Evolutionary conservation across 2,329 filamentous ascomycete genomes (phyloP), one percentile per base, ranked within the genome.

Genomic region (Monosporascus sp.): DNA sequence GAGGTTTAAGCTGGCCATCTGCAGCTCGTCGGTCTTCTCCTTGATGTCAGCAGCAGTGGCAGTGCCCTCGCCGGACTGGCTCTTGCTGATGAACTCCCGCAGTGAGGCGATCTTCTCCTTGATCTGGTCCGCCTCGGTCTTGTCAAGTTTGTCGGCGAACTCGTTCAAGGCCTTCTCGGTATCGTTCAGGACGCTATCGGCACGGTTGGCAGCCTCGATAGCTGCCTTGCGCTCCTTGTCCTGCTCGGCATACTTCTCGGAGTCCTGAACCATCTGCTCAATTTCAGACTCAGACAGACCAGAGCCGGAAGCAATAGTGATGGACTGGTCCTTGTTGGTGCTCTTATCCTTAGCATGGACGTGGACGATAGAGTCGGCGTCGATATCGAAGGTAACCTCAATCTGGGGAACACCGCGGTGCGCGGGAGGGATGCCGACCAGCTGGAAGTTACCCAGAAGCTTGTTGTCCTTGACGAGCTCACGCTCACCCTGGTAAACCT

Each of bases 401-500:
- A 97, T 82, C 75, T 97, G 93, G 60, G 93, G 93, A 57, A 97
- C 91, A 80, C 92, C 92, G 73, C 92, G 91, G 81, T 95, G 92
- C 53, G 93, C 93, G 65, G 93, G 93, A 54, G 93, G 93, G 58
- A 97, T 97, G 61, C 93, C 93, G 67, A 96, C 91, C 64, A 97
- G 88, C 84, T 97, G 92, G 89, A 97, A 97, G 88, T 97, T 97
- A 58, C 93, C 93, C 55, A 97, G 85, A 56, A 97, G 80, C 84
- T 97, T 97, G 88, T 97, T 97, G 80, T 97, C 93, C 71, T 87
- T 88, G 74, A 97, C 92, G 60, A 97, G 91, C 81, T 97, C 92
- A 89, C 93, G 93, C 85, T 97, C 93, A 82, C 93, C 93, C 86
- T 97, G 92, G 88, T 86, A 97, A 60, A 97, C 93, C 89, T 97